Percentiles rank a stretch among this genome's conserved stretches.
phyloP scores from a whole-genome alignment of 2,329 filamentous ascomycete species.

The Fusarium verticillioides region DNA sequence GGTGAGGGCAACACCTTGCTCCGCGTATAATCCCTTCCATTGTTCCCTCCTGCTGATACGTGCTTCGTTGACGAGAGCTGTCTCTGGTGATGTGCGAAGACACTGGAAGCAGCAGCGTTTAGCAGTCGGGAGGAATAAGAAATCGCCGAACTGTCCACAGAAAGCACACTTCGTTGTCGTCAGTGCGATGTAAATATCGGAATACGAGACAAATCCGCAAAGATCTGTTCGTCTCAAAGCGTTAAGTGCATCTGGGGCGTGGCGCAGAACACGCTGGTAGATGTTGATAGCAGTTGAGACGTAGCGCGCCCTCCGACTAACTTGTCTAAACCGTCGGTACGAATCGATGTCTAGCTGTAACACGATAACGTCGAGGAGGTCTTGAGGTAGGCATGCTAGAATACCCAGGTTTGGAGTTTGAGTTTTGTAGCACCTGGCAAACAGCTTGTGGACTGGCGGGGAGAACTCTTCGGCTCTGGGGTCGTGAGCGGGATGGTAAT shows the following conservation, averaged over 20 bases:
- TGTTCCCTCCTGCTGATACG: accelerated
- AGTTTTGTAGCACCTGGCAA: background rate
- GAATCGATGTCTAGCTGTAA: background rate
- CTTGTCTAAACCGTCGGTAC: background rate
- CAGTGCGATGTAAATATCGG: background rate
- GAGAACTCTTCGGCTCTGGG: background rate
- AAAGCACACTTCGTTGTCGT: background rate
- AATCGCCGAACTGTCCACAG: constrained; percentile 6
- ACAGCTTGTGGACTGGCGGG: accelerated
- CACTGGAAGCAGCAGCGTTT: constrained; percentile 24
- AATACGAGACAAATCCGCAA: accelerated
- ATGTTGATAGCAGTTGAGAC: background rate
- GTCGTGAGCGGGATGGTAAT: background rate
- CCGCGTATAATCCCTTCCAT: accelerated
- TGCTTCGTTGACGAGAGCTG: background rate
- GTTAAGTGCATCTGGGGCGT: background rate
- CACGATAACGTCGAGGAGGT: accelerated
- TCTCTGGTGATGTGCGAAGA: background rate
- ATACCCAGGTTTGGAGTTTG: background rate
- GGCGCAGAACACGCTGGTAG: background rate
- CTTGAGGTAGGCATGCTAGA: accelerated
- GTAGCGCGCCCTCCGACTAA: accelerated
- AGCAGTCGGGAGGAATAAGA: constrained; percentile 3
- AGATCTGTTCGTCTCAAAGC: background rate
- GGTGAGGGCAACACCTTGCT: accelerated